These are phyloP conservation scores for Pseudoneurospora amorphoporcata DNA, from an alignment of 495 filamentous ascomycete species.

Conservation along the genomic window DNA sequence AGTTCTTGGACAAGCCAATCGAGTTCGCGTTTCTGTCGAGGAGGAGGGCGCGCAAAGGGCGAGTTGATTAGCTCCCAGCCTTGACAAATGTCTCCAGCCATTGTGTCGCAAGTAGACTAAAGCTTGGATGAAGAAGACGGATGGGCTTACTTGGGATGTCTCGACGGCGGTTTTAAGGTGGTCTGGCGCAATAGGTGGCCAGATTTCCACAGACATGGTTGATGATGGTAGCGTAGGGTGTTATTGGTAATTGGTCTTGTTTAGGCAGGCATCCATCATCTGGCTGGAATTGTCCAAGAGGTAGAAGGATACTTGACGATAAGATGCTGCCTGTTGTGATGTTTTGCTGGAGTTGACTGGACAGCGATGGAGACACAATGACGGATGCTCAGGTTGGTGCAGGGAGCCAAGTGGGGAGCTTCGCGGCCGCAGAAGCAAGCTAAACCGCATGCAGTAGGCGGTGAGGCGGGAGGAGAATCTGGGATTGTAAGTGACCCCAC, in stretches of 20 bases:
- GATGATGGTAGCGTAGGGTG: slow-evolving; percentile 1
- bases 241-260: slow-evolving; percentile 7
- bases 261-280: slow-evolving; percentile 28
- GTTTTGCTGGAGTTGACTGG: slow-evolving; percentile 4
- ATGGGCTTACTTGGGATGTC: slow-evolving; percentile 48
- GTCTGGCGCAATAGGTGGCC: slow-evolving; percentile 57
- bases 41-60: background rate
- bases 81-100: slow-evolving; percentile 9
- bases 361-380: background rate
- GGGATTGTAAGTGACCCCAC: background rate
- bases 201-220: slow-evolving; percentile 66
- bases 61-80: slow-evolving; percentile 27
- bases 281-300: background rate
- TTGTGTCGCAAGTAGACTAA: background rate
- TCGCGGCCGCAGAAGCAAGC: background rate
- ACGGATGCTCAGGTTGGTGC: background rate
- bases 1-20: slow-evolving; percentile 78
- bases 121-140: background rate
- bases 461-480: background rate
- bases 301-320: background rate
- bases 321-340: slow-evolving; percentile 1
- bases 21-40: slow-evolving; percentile 67
- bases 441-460: background rate
- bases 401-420: background rate
- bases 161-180: slow-evolving; percentile 58